Evolutionary conservation across 768 basidiomycete species (phyloP), one percentile per base, ranked within the genome.

Genomic region (Boletus patriciae): DNA sequence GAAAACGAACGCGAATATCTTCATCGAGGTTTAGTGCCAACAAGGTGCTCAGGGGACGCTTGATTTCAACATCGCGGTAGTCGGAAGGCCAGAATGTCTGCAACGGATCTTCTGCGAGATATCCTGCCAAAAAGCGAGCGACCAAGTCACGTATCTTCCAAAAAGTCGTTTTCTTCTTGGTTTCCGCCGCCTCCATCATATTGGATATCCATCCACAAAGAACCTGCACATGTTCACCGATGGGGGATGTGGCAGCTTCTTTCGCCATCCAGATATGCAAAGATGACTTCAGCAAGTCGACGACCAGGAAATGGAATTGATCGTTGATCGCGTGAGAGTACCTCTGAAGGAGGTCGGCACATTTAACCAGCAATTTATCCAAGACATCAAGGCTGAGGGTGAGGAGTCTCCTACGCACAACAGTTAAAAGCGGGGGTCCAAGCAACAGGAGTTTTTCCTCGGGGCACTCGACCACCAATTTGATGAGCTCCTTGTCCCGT

Each of bases 1-100:
- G 85, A 66, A 94, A 89, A 16, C 96, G 85, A 45, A 97, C 88
- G 33, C 94, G 83, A 19, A 90, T 84, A 66, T 98, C 95, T 40
- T 76, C 71, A 70, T 98, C 90, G n/a, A 72, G 65, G 21, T 78
- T 79, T 62, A 91, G 62, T 27, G 68, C 67, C 12, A 83, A 81
- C 34, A 92, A 76, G 33, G 84, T 66, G 62, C 61, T 58, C 51
- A 78, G 65, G 13, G 87, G 82, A 58, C 77, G 62, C 16, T 61
- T 56, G n/a, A 70, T 57, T 13, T 62, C 61, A 13, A 67, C 58
- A 0, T 74, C 73, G 21, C 71, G 59, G 41, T 66, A 62, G 15
- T 58, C 58, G 27, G 49, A 40, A 38, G 66, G 62, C 88, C 88
- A 87, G 37, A 78, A 68, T 19, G 62, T 55, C 57, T 86, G 78